phyloP scores from a whole-genome alignment of 805 yeast genomes.

The Metschnikowia matae region DNA sequence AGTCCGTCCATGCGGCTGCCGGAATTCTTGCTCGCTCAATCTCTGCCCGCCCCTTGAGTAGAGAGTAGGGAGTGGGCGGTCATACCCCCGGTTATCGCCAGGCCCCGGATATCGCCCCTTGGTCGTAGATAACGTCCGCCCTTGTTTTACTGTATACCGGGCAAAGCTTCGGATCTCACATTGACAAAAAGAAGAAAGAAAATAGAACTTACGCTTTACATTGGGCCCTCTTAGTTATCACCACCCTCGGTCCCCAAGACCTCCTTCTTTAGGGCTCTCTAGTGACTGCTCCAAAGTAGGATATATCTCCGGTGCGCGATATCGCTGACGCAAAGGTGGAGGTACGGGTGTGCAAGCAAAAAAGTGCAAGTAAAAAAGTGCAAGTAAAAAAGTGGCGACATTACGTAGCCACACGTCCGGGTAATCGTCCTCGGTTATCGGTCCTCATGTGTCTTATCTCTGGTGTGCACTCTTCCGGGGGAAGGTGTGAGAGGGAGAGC shows the following conservation, averaged over 20 bases:
- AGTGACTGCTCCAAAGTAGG: not conserved
- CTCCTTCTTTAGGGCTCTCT: no score
- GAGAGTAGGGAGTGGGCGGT: not conserved
- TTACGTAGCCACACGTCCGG: constrained; percentile 2
- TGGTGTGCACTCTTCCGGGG: no score
- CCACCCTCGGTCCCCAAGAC: no score
- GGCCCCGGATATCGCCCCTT: no score
- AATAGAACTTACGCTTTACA: no score
- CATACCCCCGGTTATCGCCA: not conserved
- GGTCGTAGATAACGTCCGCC: no score
- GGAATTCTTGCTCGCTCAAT: not conserved
- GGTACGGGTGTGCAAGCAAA: not conserved
- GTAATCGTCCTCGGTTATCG: constrained; percentile 1
- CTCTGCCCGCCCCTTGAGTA: not conserved
- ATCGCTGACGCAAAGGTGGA: not conserved
- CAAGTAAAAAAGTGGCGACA: not conserved
- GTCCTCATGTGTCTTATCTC: not conserved
- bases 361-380: no score
- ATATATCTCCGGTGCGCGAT: constrained; percentile 4
- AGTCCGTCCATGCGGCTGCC: not conserved
- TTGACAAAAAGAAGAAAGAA: no score
- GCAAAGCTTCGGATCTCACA: no score
- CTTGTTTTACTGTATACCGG: no score
- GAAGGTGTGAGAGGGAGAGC: no score
- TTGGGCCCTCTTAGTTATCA: no score